phyloP scores from a whole-genome alignment of 768 basidiomycete genomes.

The Boletus reticuloceps region DNA sequence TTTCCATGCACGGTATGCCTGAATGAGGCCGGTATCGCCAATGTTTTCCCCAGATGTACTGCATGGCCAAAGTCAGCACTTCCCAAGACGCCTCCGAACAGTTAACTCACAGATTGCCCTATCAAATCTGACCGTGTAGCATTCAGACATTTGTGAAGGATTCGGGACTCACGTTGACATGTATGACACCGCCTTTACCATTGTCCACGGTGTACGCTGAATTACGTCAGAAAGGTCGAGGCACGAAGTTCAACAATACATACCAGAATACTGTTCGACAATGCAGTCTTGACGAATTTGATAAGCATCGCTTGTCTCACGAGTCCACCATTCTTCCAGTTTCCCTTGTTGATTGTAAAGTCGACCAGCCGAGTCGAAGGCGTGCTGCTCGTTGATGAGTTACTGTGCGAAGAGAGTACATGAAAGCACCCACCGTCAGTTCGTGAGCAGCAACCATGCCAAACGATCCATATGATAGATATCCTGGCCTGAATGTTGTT shows the following conservation, averaged over 20 bases:
- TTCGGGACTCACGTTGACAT: conserved; percentile 68
- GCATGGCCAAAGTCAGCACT: conserved; percentile 12
- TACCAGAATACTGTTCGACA: conserved; percentile 86
- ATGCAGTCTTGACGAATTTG: conserved; percentile 83
- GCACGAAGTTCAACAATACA: conserved; percentile 25
- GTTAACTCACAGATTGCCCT: conserved; percentile 73
- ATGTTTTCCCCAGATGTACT: conserved; percentile 93
- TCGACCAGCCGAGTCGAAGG: conserved; percentile 86
- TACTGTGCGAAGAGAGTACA: not conserved
- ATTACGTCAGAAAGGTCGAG: conserved; percentile 1
- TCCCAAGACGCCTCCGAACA: not conserved
- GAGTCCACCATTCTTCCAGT: conserved; percentile 91
- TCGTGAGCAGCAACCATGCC: conserved; percentile 93
- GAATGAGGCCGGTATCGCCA: conserved; percentile 80
- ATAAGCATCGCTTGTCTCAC: conserved; percentile 81
- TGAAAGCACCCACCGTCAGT: conserved; percentile 57
- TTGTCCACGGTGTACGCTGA: conserved; percentile 81
- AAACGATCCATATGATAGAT: conserved; percentile 89
- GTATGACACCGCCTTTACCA: conserved; percentile 76
- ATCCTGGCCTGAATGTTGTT: conserved; percentile 66
- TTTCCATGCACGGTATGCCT: conserved; percentile 92
- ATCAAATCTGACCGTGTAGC: not conserved
- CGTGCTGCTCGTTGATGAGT: conserved; percentile 51
- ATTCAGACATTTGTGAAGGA: not conserved
- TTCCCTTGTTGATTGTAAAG: conserved; percentile 90